Evolutionary conservation across 176 grass and related monocot genomes (phyloP).

Genomic region (Triticum dicoccoides): DNA sequence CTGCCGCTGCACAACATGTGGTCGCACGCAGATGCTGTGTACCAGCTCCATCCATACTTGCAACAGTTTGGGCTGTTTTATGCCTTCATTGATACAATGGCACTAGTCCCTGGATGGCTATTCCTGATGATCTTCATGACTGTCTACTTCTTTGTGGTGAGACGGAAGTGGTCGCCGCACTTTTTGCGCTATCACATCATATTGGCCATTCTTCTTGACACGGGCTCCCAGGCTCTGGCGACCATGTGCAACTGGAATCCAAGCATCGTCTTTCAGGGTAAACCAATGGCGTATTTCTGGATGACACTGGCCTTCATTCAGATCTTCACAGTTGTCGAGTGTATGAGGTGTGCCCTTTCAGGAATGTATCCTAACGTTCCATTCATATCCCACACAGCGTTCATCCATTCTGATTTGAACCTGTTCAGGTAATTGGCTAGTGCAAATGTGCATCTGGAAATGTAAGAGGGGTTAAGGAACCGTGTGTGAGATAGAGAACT

Average conservation of each 20-base stretch:
- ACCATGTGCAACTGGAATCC: conserved; percentile 78
- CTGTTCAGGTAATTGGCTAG: conserved; percentile 56
- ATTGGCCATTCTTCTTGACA: conserved; percentile 80
- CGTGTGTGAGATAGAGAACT: background rate
- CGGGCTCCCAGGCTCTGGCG: conserved; percentile 56
- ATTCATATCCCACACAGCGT: conserved; percentile 70
- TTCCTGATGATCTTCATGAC: conserved; percentile 62
- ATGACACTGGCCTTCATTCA: conserved; percentile 70
- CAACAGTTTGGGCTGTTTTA: conserved; percentile 57
- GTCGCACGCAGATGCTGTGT: conserved; percentile 69
- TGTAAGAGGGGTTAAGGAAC: conserved; percentile 4
- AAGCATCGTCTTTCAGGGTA: conserved; percentile 55
- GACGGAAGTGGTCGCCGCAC: conserved; percentile 76
- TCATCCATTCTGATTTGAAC: conserved; percentile 81
- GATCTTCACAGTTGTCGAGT: conserved; percentile 76
- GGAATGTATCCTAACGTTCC: conserved; percentile 71
- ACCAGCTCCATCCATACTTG: conserved; percentile 70
- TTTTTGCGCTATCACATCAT: conserved; percentile 84
- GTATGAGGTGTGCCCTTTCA: conserved; percentile 68
- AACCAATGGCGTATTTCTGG: conserved; percentile 72
- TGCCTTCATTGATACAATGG: conserved; percentile 81
- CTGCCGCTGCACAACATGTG: conserved; percentile 86
- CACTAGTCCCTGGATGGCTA: conserved; percentile 67
- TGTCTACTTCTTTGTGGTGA: conserved; percentile 74
- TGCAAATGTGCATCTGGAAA: conserved; percentile 6